These are phyloP conservation scores for Furcasterigmium furcatum DNA, from an alignment of 2,329 filamentous ascomycete genomes.

Conservation along the genomic window DNA sequence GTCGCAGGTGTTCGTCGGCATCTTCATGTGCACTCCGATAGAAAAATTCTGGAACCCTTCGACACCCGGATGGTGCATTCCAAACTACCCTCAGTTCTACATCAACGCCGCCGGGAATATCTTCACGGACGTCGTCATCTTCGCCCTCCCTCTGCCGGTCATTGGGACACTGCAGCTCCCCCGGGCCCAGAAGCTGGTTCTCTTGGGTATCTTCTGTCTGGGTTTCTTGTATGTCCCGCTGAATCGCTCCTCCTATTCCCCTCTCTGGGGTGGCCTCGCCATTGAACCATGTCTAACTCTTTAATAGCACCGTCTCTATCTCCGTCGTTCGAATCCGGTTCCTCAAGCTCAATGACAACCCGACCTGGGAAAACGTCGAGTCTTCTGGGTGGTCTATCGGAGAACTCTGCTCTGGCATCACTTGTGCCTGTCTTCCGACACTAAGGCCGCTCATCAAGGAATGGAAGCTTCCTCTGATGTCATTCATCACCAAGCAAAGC, in stretches of 20 bases:
- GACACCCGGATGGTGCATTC: slow-evolving; percentile 15
- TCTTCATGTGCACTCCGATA: slow-evolving; percentile 22
- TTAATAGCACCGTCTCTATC: slow-evolving; percentile 16
- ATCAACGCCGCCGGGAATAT: slow-evolving; percentile 19
- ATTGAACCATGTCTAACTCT: neutral
- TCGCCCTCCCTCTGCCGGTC: slow-evolving; percentile 12
- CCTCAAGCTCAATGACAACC: slow-evolving; percentile 12
- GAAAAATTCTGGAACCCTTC: slow-evolving; percentile 19
- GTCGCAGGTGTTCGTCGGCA: slow-evolving; percentile 19
- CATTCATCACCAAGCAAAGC: no score
- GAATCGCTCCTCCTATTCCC: no score
- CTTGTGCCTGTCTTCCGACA: slow-evolving; percentile 18
- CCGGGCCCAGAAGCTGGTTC: slow-evolving; percentile 11
- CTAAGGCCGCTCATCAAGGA: slow-evolving; percentile 15
- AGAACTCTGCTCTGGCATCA: slow-evolving; percentile 16
- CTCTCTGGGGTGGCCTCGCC: no score
- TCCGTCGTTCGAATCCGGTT: slow-evolving; percentile 19
- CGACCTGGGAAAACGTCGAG: slow-evolving; percentile 18
- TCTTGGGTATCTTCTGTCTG: slow-evolving; percentile 18
- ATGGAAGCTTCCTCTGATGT: no score
- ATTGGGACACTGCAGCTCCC: slow-evolving; percentile 11
- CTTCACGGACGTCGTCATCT: slow-evolving; percentile 12
- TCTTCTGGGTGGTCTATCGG: slow-evolving; percentile 17
- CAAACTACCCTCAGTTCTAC: slow-evolving; percentile 16
- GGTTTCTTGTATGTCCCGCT: slow-evolving; percentile 1